Base-by-base conservation (phyloP, 192 early-diverging fungal genomes). In the Coemansia reversa region DNA sequence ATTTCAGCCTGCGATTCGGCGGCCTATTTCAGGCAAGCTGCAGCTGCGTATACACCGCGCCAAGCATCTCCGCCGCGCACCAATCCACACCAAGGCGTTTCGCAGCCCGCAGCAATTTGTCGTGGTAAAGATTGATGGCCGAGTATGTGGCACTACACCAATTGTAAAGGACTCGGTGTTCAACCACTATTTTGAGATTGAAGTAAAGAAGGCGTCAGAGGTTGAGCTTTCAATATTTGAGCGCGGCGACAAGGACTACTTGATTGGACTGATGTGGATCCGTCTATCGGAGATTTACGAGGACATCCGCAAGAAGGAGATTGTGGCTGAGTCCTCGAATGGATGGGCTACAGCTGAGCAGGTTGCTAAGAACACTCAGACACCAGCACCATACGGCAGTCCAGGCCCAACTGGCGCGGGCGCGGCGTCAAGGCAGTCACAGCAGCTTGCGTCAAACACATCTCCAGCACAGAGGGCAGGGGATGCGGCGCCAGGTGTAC, bases 261-360 rank as follows among this genome's bases (percentile, higher is more conserved):
- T 96, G 39, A 82, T 96, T 67, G 92, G 92, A 7, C 75, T 96
- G 60, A 72, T 92, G 65, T 99, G 97, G 97, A 85, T 98, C 57
- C 94, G 94, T 63, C 85, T 98, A 32, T 90, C 89, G 1, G 97
- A 99, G 66, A 87, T 99, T 54, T 91, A 91, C 48, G 93, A 97
- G 66, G 93, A 90, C 39, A 67, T 94, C 50, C 83, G 91, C 47
- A 87, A 87, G 65, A 79, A 84, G 64, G 88, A 92, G 73, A 81
- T 89, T 16, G 42, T 76, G 29, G 69, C 70, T 33, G 85, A 87
- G 50, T 79, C 86, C 50, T 87, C 83, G 51, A 85, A 79, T 27
- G 82, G 79, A 28, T 77, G 76, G 70, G 62, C 79, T 22, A 79
- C 79, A 7, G 79, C 67, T 47, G 83, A 76, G 58, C 76, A 85